Evolutionary conservation across 805 yeast species (phyloP).

Genomic region (Brettanomyces anomalus): DNA sequence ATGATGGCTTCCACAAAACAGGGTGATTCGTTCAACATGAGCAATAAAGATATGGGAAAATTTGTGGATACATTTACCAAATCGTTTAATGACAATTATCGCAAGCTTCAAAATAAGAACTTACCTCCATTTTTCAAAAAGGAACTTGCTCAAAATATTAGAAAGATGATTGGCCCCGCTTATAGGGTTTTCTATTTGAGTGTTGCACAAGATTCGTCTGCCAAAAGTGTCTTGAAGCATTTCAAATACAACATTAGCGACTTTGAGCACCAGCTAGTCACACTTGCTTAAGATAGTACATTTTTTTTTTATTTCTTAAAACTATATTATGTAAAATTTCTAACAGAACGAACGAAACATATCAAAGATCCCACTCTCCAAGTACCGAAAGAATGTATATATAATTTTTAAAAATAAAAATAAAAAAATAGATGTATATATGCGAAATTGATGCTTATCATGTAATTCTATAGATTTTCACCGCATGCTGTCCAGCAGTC

Average conservation of each 20-base stretch:
- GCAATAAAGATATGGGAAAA: constrained; percentile 79
- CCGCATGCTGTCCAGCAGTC: no score
- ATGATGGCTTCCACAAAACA: constrained; percentile 73
- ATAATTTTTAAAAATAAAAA: no score
- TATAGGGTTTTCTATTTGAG: constrained; percentile 81
- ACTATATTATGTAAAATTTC: not conserved
- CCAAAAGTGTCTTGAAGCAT: constrained; percentile 64
- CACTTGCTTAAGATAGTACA: constrained; percentile 1
- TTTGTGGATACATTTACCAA: constrained; percentile 54
- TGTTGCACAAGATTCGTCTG: constrained; percentile 57
- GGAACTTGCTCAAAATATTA: constrained; percentile 62
- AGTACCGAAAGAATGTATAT: no score
- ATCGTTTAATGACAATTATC: constrained; percentile 70
- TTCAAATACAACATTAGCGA: constrained; percentile 52
- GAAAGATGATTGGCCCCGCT: constrained; percentile 64
- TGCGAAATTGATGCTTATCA: no score
- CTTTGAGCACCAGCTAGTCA: constrained; percentile 16
- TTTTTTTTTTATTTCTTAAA: not conserved
- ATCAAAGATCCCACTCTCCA: no score
- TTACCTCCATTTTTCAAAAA: constrained; percentile 37
- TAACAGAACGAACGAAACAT: no score
- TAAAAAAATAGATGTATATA: no score
- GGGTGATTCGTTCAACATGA: constrained; percentile 31
- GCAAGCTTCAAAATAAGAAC: constrained; percentile 46
- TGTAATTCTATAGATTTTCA: no score